Evolutionary conservation across 148 eudicot species (phyloP).

Genomic region (Polygonum maritimum): DNA sequence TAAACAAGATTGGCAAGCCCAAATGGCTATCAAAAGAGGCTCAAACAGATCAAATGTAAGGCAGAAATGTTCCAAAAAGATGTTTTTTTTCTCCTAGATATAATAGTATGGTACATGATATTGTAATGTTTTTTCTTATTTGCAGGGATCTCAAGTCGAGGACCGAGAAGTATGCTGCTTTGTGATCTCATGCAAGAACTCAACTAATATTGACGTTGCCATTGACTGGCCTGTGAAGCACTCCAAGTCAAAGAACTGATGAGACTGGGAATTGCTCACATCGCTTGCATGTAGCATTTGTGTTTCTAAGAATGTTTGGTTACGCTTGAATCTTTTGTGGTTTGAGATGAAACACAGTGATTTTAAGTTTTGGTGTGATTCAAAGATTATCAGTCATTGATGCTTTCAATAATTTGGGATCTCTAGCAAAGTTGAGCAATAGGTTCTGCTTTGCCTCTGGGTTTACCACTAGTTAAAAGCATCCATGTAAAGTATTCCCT

Average conservation of each 20-base stretch:
- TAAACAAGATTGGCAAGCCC: slow-evolving; percentile 88
- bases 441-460: not conserved
- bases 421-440: not conserved
- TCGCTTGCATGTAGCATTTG: not conserved
- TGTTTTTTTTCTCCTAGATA: not conserved
- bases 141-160: slow-evolving; percentile 73
- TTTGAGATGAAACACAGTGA: not conserved
- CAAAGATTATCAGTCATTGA: slow-evolving; percentile 1
- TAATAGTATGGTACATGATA: not conserved
- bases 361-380: slow-evolving; percentile 1
- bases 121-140: not conserved
- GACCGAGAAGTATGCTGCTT: slow-evolving; percentile 98
- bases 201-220: slow-evolving; percentile 86
- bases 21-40: slow-evolving; percentile 69
- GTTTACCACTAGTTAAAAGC: not conserved
- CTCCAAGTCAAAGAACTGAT: slow-evolving; percentile 79
- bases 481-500: not conserved
- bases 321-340: not conserved
- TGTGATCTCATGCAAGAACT: slow-evolving; percentile 99
- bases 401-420: too few relatives aligned
- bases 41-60: slow-evolving; percentile 86
- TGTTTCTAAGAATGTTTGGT: not conserved
- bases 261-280: not conserved
- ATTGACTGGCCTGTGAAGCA: slow-evolving; percentile 98
- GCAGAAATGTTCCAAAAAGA: not conserved